phyloP scores from a whole-genome alignment of 2,329 filamentous ascomycete genomes.

The Fusarium guadeloupense region DNA sequence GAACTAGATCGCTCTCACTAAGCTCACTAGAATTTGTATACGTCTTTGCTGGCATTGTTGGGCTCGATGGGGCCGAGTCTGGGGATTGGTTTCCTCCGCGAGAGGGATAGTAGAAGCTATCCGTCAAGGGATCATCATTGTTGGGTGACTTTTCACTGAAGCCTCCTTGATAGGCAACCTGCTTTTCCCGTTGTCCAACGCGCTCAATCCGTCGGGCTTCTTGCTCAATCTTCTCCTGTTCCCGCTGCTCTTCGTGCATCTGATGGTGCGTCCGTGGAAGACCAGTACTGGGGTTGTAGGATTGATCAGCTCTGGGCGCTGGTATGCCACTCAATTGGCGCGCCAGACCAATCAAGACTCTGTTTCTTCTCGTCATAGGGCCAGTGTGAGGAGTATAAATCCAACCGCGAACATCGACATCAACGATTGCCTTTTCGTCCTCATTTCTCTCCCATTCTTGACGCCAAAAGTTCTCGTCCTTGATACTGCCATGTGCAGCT shows the following conservation, averaged over 20 bases:
- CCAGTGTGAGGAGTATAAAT: slow-evolving; percentile 87
- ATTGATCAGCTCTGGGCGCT: slow-evolving; percentile 62
- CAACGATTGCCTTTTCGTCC: slow-evolving; percentile 85
- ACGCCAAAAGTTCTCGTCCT: slow-evolving; percentile 78
- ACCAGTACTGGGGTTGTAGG: slow-evolving; percentile 32
- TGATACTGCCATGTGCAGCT: slow-evolving; percentile 54
- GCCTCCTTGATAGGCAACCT: slow-evolving; percentile 73
- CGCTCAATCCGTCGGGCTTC: slow-evolving; percentile 82
- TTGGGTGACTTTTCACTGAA: slow-evolving; percentile 75
- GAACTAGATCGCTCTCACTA: slow-evolving; percentile 76
- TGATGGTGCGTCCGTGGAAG: slow-evolving; percentile 40
- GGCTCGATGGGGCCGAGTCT: slow-evolving; percentile 55
- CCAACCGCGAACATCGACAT: slow-evolving; percentile 96
- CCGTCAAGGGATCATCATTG: slow-evolving; percentile 50
- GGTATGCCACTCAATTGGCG: slow-evolving; percentile 88
- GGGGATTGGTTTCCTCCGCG: slow-evolving; percentile 50
- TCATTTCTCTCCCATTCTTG: slow-evolving; percentile 82
- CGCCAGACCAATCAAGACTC: slow-evolving; percentile 86
- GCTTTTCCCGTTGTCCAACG: slow-evolving; percentile 75
- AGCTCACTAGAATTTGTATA: slow-evolving; percentile 64
- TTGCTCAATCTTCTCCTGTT: slow-evolving; percentile 72
- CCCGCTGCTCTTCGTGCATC: slow-evolving; percentile 58
- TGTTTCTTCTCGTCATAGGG: slow-evolving; percentile 86
- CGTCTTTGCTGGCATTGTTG: slow-evolving; percentile 52
- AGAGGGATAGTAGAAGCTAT: slow-evolving; percentile 44